These are phyloP conservation scores for Saturnispora mendoncae DNA, from an alignment of 805 yeast genomes.

Conservation along the genomic window DNA sequence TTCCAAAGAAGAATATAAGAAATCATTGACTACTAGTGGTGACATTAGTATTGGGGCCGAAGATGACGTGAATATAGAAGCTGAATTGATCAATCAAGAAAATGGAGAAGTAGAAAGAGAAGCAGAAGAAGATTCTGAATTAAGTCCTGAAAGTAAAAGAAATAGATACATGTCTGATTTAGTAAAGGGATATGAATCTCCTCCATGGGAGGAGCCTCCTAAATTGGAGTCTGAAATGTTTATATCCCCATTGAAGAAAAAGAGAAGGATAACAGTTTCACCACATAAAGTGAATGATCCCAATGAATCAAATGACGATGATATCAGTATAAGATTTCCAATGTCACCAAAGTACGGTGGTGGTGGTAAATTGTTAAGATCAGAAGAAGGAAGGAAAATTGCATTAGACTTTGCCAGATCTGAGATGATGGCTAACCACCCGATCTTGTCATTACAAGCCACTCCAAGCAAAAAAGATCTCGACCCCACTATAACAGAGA, in stretches of 20 bases:
- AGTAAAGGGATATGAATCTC: slow-evolving; percentile 25
- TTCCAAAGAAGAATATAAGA: not conserved
- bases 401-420: slow-evolving; percentile 24
- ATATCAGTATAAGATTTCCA: slow-evolving; percentile 32
- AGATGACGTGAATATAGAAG: no score
- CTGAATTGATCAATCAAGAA: no score
- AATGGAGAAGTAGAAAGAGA: not conserved
- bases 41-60: no score
- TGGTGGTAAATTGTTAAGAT: slow-evolving; percentile 28
- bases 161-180: slow-evolving; percentile 12
- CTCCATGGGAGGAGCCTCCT: slow-evolving; percentile 29
- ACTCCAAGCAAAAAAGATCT: not conserved
- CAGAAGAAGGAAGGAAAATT: slow-evolving; percentile 20
- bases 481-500: slow-evolving; percentile 4
- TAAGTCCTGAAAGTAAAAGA: slow-evolving; percentile 4
- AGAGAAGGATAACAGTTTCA: slow-evolving; percentile 2
- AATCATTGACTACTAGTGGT: not conserved
- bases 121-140: not conserved
- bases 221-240: slow-evolving; percentile 20
- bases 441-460: slow-evolving; percentile 18
- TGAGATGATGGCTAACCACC: slow-evolving; percentile 20
- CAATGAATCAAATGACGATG: slow-evolving; percentile 11
- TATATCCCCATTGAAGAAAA: slow-evolving; percentile 7
- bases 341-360: slow-evolving; percentile 39
- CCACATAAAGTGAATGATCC: not conserved